These are phyloP conservation scores for Metrosideros polymorpha DNA, from an alignment of 441 rosid genomes.

Conservation along the genomic window DNA sequence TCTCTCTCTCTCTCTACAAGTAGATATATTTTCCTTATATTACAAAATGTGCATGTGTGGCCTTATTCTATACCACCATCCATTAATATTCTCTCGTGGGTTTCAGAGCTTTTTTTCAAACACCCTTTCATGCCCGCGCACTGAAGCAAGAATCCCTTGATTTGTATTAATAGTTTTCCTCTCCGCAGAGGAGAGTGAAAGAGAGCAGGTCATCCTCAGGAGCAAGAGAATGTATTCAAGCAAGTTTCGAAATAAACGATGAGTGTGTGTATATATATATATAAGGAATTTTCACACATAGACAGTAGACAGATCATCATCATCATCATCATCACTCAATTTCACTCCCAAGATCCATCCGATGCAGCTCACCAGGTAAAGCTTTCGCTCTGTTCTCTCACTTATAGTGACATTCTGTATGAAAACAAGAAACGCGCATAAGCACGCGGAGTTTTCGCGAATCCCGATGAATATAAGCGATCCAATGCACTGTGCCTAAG, in stretches of 20 bases:
- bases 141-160: slow-evolving; percentile 53
- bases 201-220: not conserved
- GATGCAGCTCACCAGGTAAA: slow-evolving; percentile 9
- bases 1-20: not conserved
- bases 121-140: slow-evolving; percentile 66
- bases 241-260: not conserved
- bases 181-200: not conserved
- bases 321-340: slow-evolving; percentile 1
- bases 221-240: not conserved
- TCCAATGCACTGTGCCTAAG: not conserved
- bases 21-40: not conserved
- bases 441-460: not conserved
- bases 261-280: not conserved
- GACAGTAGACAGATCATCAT: too few relatives aligned
- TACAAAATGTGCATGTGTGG: not conserved
- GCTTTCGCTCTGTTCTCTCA: not conserved
- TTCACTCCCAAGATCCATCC: slow-evolving; percentile 2
- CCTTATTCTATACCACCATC: not conserved
- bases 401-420: not conserved
- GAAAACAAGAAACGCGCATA: not conserved
- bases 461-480: not conserved
- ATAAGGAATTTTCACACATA: not conserved
- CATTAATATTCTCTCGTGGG: slow-evolving; percentile 38
- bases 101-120: slow-evolving; percentile 67
- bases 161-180: slow-evolving; percentile 13